Evolutionary conservation across 495 filamentous ascomycete species (phyloP).

Genomic region (Aspergillus coremiiformis): DNA sequence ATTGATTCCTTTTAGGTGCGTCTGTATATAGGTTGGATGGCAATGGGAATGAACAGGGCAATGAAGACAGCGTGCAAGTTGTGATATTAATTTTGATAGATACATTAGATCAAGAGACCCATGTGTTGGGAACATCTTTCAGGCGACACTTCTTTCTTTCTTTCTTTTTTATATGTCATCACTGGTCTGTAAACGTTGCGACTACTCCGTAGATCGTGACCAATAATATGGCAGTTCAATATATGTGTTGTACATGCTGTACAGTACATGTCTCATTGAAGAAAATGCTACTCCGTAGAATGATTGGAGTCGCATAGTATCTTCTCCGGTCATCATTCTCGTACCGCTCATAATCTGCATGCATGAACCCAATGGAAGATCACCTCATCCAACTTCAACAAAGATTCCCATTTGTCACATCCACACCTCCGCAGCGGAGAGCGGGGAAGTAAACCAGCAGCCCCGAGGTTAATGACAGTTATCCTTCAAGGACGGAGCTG

Average conservation of each 20-base stretch:
- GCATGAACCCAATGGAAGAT: too few relatives aligned
- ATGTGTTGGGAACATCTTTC: background rate
- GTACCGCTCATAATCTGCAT: too few relatives aligned
- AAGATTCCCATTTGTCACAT: background rate
- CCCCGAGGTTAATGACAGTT: background rate
- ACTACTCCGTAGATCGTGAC: too few relatives aligned
- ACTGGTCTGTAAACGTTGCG: too few relatives aligned
- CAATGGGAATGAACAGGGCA: background rate
- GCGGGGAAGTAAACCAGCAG: constrained; percentile 6
- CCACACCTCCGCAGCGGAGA: constrained; percentile 9
- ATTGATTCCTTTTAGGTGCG: background rate
- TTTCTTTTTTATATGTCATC: too few relatives aligned
- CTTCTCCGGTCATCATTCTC: too few relatives aligned
- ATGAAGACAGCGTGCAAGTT: background rate
- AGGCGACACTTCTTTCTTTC: too few relatives aligned
- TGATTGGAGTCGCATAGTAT: too few relatives aligned
- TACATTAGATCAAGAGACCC: background rate
- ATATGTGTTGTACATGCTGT: too few relatives aligned
- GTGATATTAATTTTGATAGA: background rate
- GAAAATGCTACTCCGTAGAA: too few relatives aligned
- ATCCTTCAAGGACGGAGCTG: background rate
- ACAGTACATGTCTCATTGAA: too few relatives aligned
- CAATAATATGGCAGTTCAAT: too few relatives aligned
- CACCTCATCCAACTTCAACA: background rate
- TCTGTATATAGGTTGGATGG: constrained; percentile 1